Conservation (phyloP, 2,329 filamentous ascomycete species). For the Fusarium oligoseptatum region DNA sequence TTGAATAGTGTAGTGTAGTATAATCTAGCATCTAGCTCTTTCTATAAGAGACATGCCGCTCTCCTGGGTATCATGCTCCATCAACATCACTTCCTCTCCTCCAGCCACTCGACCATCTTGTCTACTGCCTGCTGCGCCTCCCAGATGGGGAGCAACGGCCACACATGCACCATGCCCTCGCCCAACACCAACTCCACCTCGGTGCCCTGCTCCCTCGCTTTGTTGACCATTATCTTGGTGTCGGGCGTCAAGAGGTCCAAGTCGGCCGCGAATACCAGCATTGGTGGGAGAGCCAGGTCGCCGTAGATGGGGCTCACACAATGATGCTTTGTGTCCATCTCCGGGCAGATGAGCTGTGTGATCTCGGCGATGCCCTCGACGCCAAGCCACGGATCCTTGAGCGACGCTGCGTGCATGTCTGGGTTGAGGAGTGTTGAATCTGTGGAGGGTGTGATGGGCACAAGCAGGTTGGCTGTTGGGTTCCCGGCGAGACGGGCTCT, state of each 20-base stretch:
- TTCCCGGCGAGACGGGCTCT: conserved; percentile 43
- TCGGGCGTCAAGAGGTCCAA: conserved; percentile 49
- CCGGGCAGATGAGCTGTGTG: conserved; percentile 45
- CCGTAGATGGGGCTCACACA: conserved; percentile 50
- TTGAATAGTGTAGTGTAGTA: background rate
- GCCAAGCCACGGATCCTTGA: conserved; percentile 48
- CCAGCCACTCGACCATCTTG: conserved; percentile 47
- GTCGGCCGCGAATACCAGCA: conserved; percentile 48
- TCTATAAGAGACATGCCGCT: background rate
- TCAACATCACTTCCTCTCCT: conserved; percentile 8
- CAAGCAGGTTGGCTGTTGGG: conserved; percentile 45
- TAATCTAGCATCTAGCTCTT: background rate
- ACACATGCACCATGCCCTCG: conserved; percentile 51
- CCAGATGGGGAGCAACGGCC: conserved; percentile 48
- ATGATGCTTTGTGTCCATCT: conserved; percentile 43
- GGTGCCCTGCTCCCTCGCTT: conserved; percentile 42
- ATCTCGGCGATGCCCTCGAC: conserved; percentile 45
- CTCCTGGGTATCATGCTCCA: conserved; percentile 24
- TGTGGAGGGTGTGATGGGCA: conserved; percentile 49
- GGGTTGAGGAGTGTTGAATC: conserved; percentile 48
- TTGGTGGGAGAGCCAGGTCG: conserved; percentile 47
- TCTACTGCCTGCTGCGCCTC: conserved; percentile 47
- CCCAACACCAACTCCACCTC: conserved; percentile 48
- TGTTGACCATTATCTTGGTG: conserved; percentile 45
- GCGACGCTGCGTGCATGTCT: conserved; percentile 41